These are phyloP conservation scores for Phalaenopsis equestris DNA, from an alignment of 106 monocot species.

Conservation along the genomic window DNA sequence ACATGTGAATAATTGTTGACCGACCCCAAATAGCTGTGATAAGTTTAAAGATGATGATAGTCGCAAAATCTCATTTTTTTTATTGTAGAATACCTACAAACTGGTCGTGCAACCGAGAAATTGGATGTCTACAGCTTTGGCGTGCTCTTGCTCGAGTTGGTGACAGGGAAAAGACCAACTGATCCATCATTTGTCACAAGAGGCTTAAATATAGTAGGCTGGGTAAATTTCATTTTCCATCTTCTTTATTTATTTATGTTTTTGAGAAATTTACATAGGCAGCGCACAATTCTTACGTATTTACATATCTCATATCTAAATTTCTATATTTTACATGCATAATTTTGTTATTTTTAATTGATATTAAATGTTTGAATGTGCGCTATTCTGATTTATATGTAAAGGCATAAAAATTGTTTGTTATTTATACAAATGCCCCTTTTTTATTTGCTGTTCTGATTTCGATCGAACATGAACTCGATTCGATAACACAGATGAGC, in stretches of 20 bases:
- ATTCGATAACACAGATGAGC: conserved; percentile 49
- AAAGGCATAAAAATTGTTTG: too few relatives aligned
- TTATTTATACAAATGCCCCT: background rate
- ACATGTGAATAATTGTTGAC: too few relatives aligned
- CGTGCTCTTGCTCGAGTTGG: conserved; percentile 73
- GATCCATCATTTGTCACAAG: conserved; percentile 71
- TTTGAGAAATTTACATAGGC: too few relatives aligned
- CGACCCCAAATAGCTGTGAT: background rate
- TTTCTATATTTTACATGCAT: too few relatives aligned
- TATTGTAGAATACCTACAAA: conserved; percentile 67
- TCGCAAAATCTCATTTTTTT: background rate
- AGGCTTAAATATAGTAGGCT: conserved; percentile 90
- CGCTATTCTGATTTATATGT: too few relatives aligned
- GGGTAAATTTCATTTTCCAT: conserved; percentile 31
- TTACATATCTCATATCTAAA: too few relatives aligned
- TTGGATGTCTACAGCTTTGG: conserved; percentile 92
- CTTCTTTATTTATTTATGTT: too few relatives aligned
- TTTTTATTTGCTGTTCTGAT: background rate
- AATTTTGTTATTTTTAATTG: too few relatives aligned
- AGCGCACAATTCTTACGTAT: too few relatives aligned
- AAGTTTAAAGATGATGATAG: background rate
- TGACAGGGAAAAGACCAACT: conserved; percentile 87
- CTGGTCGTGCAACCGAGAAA: conserved; percentile 70
- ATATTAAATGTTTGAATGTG: too few relatives aligned
- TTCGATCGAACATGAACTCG: background rate